A percentile compares a stretch with the other conserved stretches of the same genome.
These are phyloP conservation scores for Deuterostichococcus epilithicus DNA, from an alignment of 139 green algal genomes.

Conservation along the genomic window DNA sequence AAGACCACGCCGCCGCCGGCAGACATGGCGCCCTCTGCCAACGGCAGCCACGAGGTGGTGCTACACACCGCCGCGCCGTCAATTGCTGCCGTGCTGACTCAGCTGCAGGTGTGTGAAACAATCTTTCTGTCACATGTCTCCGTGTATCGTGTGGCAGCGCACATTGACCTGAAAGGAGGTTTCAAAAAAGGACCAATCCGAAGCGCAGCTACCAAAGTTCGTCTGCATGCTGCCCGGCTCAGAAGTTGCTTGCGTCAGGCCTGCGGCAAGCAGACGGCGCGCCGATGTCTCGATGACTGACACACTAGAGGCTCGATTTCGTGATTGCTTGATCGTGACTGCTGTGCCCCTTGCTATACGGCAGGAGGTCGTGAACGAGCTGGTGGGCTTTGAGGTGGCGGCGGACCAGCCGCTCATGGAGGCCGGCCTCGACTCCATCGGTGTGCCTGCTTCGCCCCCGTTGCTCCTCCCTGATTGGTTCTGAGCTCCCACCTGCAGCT, in stretches of 20 bases:
- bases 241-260: no score
- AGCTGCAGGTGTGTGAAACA: neutral
- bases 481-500: no score
- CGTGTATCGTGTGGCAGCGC: neutral
- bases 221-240: no score
- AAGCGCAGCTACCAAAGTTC: no score
- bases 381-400: neutral
- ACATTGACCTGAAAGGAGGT: no score
- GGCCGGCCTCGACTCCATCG: conserved; percentile 3
- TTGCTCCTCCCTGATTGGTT: conserved; percentile 8
- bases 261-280: no score
- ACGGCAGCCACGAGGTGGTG: neutral
- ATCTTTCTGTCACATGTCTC: no score
- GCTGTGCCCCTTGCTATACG: no score
- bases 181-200: no score
- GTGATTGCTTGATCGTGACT: no score
- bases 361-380: neutral
- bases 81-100: neutral
- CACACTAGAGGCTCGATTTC: no score
- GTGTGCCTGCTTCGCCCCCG: neutral
- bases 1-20: neutral
- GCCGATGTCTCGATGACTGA: neutral
- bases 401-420: neutral
- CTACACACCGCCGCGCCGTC: neutral
- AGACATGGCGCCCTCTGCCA: neutral